Percentiles rank a stretch among this genome's conserved stretches.
Evolutionary conservation across 2,329 filamentous ascomycete species (phyloP).

Genomic region (Delphinella strobiligena): DNA sequence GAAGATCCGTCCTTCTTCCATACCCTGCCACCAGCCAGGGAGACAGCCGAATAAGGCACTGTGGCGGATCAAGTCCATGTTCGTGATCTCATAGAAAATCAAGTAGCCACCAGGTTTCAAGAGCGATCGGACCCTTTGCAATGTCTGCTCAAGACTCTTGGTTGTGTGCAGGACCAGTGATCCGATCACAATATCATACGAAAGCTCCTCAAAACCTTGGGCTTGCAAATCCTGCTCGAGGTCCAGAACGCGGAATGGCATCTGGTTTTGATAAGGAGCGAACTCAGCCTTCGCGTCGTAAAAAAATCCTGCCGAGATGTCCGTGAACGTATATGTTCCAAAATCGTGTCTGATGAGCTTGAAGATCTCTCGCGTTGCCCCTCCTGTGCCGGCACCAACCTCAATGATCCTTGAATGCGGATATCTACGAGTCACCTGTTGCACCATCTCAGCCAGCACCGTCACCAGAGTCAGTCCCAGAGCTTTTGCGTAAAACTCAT

Average conservation of each 20-base stretch:
- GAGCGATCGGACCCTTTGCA: constrained; percentile 14
- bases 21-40: constrained; percentile 24
- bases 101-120: constrained; percentile 17
- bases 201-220: constrained; percentile 30
- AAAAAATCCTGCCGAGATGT: constrained; percentile 30
- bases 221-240: constrained; percentile 25
- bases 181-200: constrained; percentile 18
- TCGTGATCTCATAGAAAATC: constrained; percentile 18
- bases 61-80: constrained; percentile 13
- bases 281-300: neutral
- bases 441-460: no score
- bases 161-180: constrained; percentile 17
- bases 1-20: constrained; percentile 17
- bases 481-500: neutral
- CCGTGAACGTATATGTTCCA: constrained; percentile 34
- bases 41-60: constrained; percentile 20
- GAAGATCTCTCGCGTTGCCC: constrained; percentile 27
- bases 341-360: constrained; percentile 18
- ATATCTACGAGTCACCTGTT: constrained; percentile 26
- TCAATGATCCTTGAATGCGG: constrained; percentile 33
- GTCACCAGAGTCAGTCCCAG: no score
- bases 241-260: constrained; percentile 1
- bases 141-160: constrained; percentile 9
- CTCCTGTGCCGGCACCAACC: constrained; percentile 34
- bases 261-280: neutral